Evolutionary conservation across 176 grass and related monocot species (phyloP), one percentile per base, ranked within the genome.

Genomic region (Miscanthus lutarioriparius): DNA sequence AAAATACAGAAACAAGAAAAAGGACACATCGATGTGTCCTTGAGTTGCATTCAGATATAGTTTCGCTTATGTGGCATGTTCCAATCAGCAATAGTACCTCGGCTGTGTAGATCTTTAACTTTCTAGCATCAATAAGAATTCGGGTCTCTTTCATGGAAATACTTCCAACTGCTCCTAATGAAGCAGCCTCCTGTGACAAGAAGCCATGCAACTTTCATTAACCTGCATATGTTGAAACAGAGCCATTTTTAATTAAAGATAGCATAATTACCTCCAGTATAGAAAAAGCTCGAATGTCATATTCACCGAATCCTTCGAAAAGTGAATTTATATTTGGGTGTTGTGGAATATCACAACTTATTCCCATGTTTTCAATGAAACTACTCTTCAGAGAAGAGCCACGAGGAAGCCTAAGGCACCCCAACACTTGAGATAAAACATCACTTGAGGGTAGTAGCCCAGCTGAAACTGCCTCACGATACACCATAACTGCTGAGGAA

Each of bases 221-320:
- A 73, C 36, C n/a, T 62, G 59, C 36, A 82, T 26, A 74, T 85
- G 72, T 41, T 79, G 69, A 92, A 73, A 85, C 72, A 72, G 15
- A 77, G 20, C 22, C 22, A 73, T n/a, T 64, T 77, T 86, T 82
- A 56, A 43, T 80, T 62, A 20, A 33, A 70, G 22, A 51, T 39
- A 20, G 12, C 87, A 84, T 77, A 27, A 37, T 54, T 90, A 98
- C 96, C 92, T 95, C 92, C 27, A 98, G 53, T 77, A 98, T 91
- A n/a, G 93, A 91, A 87, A 95, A 93, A 77, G 87, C 86, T 79
- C 89, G 96, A 56, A 89, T 75, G 75, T 98, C 96, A 80, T 98
- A 98, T 95, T 93, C 91, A 32, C 96, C 91, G 62, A 95, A 98
- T 74, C 96, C 96, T 90, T 95, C 96, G 16, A 98, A 64, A 70